Evolutionary conservation across 108 stramenopile species (phyloP), one percentile per base, ranked within the genome.

Genomic region (Mediolabrus comicus): DNA sequence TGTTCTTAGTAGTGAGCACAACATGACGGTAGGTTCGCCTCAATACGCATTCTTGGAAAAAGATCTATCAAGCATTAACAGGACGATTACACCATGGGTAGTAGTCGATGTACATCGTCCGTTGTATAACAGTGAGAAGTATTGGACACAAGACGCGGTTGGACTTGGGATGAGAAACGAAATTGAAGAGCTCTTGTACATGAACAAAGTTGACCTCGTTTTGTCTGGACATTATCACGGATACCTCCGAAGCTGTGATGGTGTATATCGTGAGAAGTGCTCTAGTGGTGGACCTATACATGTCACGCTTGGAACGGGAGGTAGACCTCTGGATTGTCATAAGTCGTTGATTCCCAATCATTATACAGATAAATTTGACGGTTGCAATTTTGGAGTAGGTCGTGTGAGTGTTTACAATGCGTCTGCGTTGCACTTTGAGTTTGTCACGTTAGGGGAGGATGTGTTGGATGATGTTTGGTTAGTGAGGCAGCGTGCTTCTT

Each of bases 41-140:
- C 95, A 96, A 63, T 82, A 87, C 53, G 36, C 28, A 13, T 96
- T 85, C 76, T 57, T 93, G 51, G 70, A 83, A 65, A 43, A 56
- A 19, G 86, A 86, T 33, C 72, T 96, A 29, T 11, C 71, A 30
- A 16, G 30, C 12, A 78, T 90, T 3, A 79, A 96, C 69, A 71
- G 95, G 56, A 63, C 59, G 6, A 30, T 68, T 22, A 90, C 87
- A 25, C 95, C 95, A 16, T 96, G 95, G 95, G 64, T 96, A 4
- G 71, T 96, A 56, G 66, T 96, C 10, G 89, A 92, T 68, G 61
- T 80, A 53, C 92, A 93, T 71, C 75, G 92, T 3, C 92, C 95
- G 16, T 61, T 96, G 75, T 96, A 96, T 64, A 71, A 83, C 38
- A 29, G 13, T 33, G 43, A 31, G 12, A 43, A 36, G 22, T 54